Evolutionary conservation across 352 stramenopile species (phyloP), one percentile per base, ranked within the genome.

Genomic region (Globisporangium iwayamae): DNA sequence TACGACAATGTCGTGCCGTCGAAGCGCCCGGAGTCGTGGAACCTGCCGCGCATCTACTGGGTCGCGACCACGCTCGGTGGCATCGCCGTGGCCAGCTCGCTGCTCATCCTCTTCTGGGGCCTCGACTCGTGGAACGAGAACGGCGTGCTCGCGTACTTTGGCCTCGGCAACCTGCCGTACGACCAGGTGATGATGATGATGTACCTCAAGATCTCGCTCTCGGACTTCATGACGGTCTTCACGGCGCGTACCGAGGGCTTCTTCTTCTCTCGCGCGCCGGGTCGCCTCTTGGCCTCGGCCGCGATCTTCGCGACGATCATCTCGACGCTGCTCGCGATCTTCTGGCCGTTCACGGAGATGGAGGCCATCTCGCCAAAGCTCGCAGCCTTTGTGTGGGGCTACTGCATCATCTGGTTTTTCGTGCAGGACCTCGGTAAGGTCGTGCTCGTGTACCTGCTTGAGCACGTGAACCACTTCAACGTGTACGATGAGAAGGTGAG

Each of bases 181-280:
- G 77, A 90, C 60, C 82, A 98, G 74, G 87, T 98, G 54, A 93
- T 88, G 65, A 96, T 87, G 68, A 81, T 96, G 65, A 95, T 98
- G 66, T 98, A 98, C 78, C 81, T 98, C 41, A 97, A 98, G 76
- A 85, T 98, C 41, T 96, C 91, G 34, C 83, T 98, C 11, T 96
- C 90, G 2, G 90, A 97, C 65, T 97, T 97, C 65, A 83, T 98
- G 50, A 97, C 94, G 11, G 84, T 98, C 4, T 98, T 98, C 72
- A 89, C 89, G 34, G 86, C 90, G 20, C 81, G 91, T 56, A 96
- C 85, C 3, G 79, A 91, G 4, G 67, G 72, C 9, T 87, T 95
- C 60, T 96, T 97, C 71, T 96, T 85, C 59, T 78, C 85, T 50
- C 74, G 84, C 41, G 71, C 68, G 11, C 90, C 93, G 34, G 87